These are phyloP conservation scores for Hypoxylon rubiginosum DNA, from an alignment of 2,329 filamentous ascomycete genomes.

Conservation along the genomic window DNA sequence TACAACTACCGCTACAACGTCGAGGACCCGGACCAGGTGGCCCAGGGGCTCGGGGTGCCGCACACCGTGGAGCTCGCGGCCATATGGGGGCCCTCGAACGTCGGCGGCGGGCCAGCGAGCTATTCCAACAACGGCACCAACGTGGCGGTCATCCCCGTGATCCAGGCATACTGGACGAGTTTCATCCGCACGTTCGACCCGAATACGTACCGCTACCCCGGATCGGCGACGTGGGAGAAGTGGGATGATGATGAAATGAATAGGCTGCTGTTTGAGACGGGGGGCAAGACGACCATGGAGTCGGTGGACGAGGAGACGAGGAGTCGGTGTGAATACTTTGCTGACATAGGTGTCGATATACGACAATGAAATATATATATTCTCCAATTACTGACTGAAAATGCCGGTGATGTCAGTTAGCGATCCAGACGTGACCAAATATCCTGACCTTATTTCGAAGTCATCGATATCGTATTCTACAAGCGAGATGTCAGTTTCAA, in stretches of 20 bases:
- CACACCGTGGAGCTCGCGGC: slow-evolving; percentile 77
- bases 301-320: slow-evolving; percentile 55
- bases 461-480: too few species aligned
- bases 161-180: slow-evolving; percentile 80
- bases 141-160: slow-evolving; percentile 67
- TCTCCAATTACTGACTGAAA: too few species aligned
- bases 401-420: neutral
- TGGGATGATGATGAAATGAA: slow-evolving; percentile 47
- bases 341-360: slow-evolving; percentile 61
- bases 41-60: slow-evolving; percentile 71
- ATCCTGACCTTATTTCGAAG: too few species aligned
- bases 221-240: slow-evolving; percentile 45
- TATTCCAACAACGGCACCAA: slow-evolving; percentile 69
- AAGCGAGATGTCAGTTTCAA: too few species aligned
- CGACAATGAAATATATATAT: slow-evolving; percentile 55
- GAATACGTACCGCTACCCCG: slow-evolving; percentile 59
- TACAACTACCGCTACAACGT: slow-evolving; percentile 82
- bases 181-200: slow-evolving; percentile 78
- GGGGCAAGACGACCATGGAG: slow-evolving; percentile 60
- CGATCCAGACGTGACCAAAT: too few species aligned
- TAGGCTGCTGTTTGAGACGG: slow-evolving; percentile 60
- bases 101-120: slow-evolving; percentile 63
- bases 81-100: slow-evolving; percentile 75
- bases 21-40: slow-evolving; percentile 66
- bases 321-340: slow-evolving; percentile 63